Base-by-base conservation (phyloP, 1,284 basidiomycete genomes). In the Ceratobasidium sp. region DNA sequence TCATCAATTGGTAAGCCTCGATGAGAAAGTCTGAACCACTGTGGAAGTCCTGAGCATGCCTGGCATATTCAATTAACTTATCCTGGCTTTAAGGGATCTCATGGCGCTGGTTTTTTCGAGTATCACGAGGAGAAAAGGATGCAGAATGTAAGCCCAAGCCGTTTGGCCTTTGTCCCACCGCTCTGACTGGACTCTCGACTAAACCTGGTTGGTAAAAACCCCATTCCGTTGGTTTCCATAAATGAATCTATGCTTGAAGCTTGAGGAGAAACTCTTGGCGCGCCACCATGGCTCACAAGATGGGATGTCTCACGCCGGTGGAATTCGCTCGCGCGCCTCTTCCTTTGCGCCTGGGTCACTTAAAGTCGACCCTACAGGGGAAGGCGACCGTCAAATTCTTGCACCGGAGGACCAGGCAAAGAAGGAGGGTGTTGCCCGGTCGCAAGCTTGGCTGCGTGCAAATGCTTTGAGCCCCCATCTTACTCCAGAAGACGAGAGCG, bases 71-170 rank as follows among this genome's bases (percentile, higher is more conserved):
- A 56, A 48, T 11, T 59, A 30, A 59, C 21, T 21, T 36, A 25
- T 44, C 36, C 18, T 69, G 40, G 38, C 49, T 67, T 25, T 38
- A 69, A 69, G 66, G 54, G 54, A 40, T 69, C 66, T 6, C 66
- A 69, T 48, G 66, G 66, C n/a, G 66, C 66, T 77, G 89, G 87
- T 0, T 92, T 87, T 80, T 92, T 90, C 78, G 87, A 88, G 3
- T 92, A 92, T 79, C 83, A 83, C 30, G 90, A 92, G 75, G 91
- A 92, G 80, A 90, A 88, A 77, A 87, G 82, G 53, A 82, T 89
- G 53, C 86, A 87, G 76, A 90, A 90, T 76, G 91, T 92, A 82
- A 76, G 86, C 30, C 14, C 53, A 69, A 54, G 58, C 16, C 28
- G 33, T 21, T 21, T 4, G 11, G 14, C 11, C 56, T n/a, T 59